These are phyloP conservation scores for Avicennia marina DNA, from an alignment of 257 asterid species.

Conservation along the genomic window DNA sequence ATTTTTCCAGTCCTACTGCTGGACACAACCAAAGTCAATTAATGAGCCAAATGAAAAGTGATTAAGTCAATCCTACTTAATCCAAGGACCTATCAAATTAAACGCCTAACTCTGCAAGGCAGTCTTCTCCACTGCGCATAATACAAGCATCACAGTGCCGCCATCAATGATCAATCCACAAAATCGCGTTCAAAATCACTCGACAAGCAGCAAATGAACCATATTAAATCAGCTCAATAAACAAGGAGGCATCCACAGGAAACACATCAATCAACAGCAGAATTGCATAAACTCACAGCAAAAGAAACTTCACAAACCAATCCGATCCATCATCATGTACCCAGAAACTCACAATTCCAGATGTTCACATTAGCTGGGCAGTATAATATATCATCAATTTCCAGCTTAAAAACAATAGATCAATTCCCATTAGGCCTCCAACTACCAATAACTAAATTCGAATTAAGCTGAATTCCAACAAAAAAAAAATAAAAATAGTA, in stretches of 20 bases:
- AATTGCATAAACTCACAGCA: not conserved
- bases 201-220: not conserved
- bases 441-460: constrained; percentile 1
- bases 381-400: constrained; percentile 6
- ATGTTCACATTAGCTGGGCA: too few relatives aligned
- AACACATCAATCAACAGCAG: too few relatives aligned
- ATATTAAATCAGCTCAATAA: too few relatives aligned
- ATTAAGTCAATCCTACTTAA: too few relatives aligned
- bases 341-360: constrained; percentile 1
- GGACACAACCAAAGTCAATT: too few relatives aligned
- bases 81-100: too few relatives aligned
- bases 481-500: not conserved
- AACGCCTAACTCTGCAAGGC: not conserved
- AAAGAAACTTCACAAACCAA: not conserved
- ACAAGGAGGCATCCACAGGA: too few relatives aligned
- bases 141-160: not conserved
- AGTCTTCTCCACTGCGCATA: too few relatives aligned
- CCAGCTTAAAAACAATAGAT: constrained; percentile 11
- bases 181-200: not conserved
- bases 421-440: constrained; percentile 6
- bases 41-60: too few relatives aligned
- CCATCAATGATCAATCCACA: not conserved
- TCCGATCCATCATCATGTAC: constrained; percentile 10
- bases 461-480: not conserved
- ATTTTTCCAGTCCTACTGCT: too few relatives aligned